Percentiles rank a stretch among this genome's conserved stretches.
Evolutionary conservation across 2,329 filamentous ascomycete species (phyloP).

Genomic region (Fusarium nodosum): DNA sequence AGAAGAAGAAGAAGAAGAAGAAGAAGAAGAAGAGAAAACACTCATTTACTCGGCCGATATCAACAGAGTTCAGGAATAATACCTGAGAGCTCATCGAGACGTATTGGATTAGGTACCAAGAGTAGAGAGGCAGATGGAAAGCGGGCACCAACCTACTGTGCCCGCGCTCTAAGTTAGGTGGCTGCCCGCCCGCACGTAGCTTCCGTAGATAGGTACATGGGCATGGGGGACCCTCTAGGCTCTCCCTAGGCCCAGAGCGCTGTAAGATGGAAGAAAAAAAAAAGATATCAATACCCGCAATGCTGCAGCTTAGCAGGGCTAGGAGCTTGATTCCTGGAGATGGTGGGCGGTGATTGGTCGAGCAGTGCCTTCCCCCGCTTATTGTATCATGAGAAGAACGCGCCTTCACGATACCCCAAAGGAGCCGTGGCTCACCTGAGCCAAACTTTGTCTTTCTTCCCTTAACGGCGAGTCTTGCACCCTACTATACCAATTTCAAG

Average conservation of each 20-base stretch:
- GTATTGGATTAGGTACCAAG: background rate
- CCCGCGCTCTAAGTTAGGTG: conserved; percentile 9
- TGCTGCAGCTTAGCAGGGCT: conserved; percentile 45
- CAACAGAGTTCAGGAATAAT: conserved; percentile 29
- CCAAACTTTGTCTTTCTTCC: conserved; percentile 49
- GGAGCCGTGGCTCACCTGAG: conserved; percentile 41
- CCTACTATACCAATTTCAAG: conserved; percentile 21
- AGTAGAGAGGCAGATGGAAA: background rate
- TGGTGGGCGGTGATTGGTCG: conserved; percentile 52
- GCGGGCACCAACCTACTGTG: conserved; percentile 7
- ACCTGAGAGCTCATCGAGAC: conserved; percentile 11
- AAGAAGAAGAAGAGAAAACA: background rate
- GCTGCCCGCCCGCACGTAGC: conserved; percentile 11
- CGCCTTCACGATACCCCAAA: conserved; percentile 40
- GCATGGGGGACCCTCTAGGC: conserved; percentile 1
- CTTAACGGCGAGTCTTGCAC: conserved; percentile 45
- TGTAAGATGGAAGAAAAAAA: conserved; percentile 16
- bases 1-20: conserved; percentile 5
- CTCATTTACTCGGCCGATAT: background rate
- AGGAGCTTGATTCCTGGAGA: conserved; percentile 41
- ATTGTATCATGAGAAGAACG: conserved; percentile 57
- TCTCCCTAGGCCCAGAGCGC: conserved; percentile 15
- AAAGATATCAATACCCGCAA: conserved; percentile 22
- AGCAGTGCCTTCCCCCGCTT: conserved; percentile 53
- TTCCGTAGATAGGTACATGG: conserved; percentile 6